Evolutionary conservation across 1,284 basidiomycete genomes (phyloP).

Genomic region (Trichosporon ovoides): DNA sequence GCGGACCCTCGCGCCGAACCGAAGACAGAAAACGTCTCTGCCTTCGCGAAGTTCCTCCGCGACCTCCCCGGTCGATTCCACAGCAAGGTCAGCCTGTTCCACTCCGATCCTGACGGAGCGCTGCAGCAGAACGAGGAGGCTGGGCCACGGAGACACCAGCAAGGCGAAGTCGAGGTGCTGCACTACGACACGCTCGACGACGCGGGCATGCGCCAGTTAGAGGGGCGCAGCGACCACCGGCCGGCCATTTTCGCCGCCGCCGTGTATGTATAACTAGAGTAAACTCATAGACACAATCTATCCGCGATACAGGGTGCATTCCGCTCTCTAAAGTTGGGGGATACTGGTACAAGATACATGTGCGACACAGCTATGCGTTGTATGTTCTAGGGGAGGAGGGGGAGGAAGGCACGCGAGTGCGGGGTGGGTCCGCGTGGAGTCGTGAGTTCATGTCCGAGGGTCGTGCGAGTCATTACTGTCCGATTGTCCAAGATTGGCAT

Average conservation of each 20-base stretch:
- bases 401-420: no score
- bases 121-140: not conserved
- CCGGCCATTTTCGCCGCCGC: constrained; percentile 47
- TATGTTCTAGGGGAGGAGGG: no score
- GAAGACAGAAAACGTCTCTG: not conserved
- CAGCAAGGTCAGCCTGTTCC: constrained; percentile 13
- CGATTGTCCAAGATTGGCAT: no score
- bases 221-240: constrained; percentile 47
- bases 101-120: constrained; percentile 6
- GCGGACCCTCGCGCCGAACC: no score
- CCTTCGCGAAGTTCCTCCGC: constrained; percentile 32
- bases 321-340: no score
- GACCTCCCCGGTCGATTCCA: constrained; percentile 38
- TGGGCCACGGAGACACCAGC: constrained; percentile 25
- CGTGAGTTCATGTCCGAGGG: not conserved
- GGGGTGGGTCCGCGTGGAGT: not conserved
- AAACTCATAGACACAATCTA: no score
- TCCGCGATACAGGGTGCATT: no score
- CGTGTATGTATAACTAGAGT: constrained; percentile 33
- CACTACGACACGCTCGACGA: constrained; percentile 50
- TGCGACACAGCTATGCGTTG: no score
- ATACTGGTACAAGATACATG: no score
- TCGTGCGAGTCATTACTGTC: no score
- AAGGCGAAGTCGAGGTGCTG: constrained; percentile 46
- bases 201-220: constrained; percentile 44